Conservation (phyloP, 768 basidiomycete species). For the Scleroderma bovista region DNA sequence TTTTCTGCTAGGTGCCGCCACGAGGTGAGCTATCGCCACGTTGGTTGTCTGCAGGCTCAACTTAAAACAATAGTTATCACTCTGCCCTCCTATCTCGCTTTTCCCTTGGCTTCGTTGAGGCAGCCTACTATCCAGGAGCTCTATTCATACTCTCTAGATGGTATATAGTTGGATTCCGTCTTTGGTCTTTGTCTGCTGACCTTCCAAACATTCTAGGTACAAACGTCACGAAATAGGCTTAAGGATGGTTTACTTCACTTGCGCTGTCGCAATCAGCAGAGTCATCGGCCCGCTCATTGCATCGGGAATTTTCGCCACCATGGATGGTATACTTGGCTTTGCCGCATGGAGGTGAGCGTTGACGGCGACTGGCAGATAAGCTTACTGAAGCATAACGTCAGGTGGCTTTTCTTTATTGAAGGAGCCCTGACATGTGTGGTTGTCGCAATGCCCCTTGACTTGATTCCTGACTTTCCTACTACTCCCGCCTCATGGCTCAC, state of each 20-base stretch:
- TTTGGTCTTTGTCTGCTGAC: conserved; percentile 12
- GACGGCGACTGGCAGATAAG: conserved; percentile 4
- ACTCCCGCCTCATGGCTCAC: conserved; percentile 39
- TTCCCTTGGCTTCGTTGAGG: conserved; percentile 61
- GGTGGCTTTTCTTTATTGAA: conserved; percentile 48
- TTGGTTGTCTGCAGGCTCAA: background rate
- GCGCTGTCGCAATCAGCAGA: conserved; percentile 48
- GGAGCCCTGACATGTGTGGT: conserved; percentile 41
- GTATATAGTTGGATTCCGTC: too few species aligned
- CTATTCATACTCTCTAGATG: conserved; percentile 52
- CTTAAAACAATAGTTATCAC: conserved; percentile 37
- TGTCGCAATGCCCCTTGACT: conserved; percentile 38
- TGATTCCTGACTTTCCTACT: conserved; percentile 46
- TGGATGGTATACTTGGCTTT: conserved; percentile 45
- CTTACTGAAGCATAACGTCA: conserved; percentile 8
- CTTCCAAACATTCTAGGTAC: conserved; percentile 30
- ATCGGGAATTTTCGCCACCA: conserved; percentile 40
- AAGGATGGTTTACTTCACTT: conserved; percentile 37
- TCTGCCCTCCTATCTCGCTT: conserved; percentile 61
- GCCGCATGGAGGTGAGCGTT: conserved; percentile 45
- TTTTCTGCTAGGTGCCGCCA: conserved; percentile 31
- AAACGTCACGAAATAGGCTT: conserved; percentile 17
- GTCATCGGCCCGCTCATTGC: conserved; percentile 51
- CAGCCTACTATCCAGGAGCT: conserved; percentile 60
- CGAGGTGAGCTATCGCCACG: conserved; percentile 4